Conservation (phyloP, 2,329 filamentous ascomycete species). For the Apiospora marii region DNA sequence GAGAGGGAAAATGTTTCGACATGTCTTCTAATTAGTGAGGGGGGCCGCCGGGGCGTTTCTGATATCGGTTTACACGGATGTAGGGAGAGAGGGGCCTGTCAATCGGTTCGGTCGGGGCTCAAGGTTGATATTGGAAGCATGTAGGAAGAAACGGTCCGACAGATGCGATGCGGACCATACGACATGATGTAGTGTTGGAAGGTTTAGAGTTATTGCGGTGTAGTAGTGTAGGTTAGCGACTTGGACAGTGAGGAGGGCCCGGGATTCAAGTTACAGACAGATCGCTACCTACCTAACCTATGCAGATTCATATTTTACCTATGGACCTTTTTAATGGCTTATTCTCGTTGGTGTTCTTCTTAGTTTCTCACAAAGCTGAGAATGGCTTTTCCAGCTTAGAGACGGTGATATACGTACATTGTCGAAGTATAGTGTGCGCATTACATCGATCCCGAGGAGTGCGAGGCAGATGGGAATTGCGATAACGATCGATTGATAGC, state of each 20-base stretch:
- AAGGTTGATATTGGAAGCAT: background rate
- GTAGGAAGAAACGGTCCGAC: background rate
- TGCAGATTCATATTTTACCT: no score
- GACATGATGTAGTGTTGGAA: background rate
- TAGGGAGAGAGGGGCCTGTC: background rate
- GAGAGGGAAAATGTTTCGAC: background rate
- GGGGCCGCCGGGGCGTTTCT: background rate
- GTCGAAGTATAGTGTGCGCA: no score
- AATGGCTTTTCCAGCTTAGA: no score
- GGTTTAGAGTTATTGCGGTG: background rate
- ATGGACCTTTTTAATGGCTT: no score
- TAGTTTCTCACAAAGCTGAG: no score
- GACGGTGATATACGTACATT: no score
- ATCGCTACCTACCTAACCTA: no score
- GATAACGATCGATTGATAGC: background rate
- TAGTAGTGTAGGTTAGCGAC: constrained; percentile 6
- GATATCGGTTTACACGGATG: background rate
- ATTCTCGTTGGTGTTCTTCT: no score
- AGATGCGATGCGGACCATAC: background rate
- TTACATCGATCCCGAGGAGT: no score
- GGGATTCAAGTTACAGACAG: background rate
- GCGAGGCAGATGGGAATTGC: background rate
- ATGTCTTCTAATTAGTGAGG: background rate
- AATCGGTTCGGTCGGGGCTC: background rate
- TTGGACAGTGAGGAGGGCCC: background rate